Evolutionary conservation across 306 rosid genomes (phyloP).

Genomic region (Begonia peltatifolia): DNA sequence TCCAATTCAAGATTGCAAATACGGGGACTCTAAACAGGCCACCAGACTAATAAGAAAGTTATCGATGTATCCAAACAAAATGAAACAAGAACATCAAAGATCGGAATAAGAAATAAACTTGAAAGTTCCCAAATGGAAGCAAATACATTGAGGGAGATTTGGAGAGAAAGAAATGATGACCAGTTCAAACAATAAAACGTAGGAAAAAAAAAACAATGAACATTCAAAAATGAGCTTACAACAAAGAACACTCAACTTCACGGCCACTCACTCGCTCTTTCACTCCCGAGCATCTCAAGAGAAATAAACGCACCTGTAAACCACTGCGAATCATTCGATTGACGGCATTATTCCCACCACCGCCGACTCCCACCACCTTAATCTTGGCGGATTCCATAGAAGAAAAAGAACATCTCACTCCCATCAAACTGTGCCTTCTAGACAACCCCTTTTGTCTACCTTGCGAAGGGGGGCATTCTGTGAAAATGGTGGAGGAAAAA

Average conservation of each 20-base stretch:
- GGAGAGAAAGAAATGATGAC: too few species aligned
- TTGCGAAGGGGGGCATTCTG: conserved; percentile 14
- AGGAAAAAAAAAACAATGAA: too few species aligned
- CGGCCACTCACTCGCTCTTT: too few species aligned
- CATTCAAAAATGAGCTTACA: too few species aligned
- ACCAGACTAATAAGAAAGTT: too few species aligned
- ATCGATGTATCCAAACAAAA: too few species aligned
- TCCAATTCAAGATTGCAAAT: not conserved
- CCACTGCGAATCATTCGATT: conserved; percentile 96
- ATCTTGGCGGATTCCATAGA: conserved; percentile 64
- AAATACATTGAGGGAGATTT: too few species aligned
- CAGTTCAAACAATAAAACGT: too few species aligned
- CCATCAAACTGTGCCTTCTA: conserved; percentile 15
- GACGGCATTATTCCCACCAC: conserved; percentile 92
- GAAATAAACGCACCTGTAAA: conserved; percentile 38
- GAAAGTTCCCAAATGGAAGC: too few species aligned
- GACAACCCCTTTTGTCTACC: conserved; percentile 14
- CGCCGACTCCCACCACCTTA: conserved; percentile 91
- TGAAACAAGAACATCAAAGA: too few species aligned
- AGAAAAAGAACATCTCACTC: conserved; percentile 38
- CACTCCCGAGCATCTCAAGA: not conserved
- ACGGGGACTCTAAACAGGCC: not conserved
- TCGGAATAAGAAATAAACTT: too few species aligned
- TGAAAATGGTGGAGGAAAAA: conserved; percentile 12
- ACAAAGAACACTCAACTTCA: too few species aligned